Evolutionary conservation across 768 basidiomycete genomes (phyloP), one percentile per base, ranked within the genome.

Genomic region (Tulasnella calospora): DNA sequence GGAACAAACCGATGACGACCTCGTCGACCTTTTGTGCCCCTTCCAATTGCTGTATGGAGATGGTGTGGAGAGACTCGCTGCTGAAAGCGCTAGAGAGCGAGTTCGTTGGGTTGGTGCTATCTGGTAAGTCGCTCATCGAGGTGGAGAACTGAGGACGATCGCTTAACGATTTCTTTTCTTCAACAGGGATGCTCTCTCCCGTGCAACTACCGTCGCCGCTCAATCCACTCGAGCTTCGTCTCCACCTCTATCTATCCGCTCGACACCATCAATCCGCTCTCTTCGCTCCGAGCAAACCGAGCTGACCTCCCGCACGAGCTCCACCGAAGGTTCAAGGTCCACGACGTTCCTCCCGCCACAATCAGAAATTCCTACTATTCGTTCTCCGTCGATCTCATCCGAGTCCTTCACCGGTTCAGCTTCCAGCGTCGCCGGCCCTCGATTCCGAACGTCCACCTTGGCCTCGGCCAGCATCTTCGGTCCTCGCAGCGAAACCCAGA

Each of bases 11-110:
- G 79, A 84, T 71, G 80, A 82, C 80, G 81, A 79, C 2, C 83
- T 94, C 79, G 86, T 92, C 86, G 92, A 95, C 79, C 88, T 90
- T 78, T 83, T 97, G 5, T 94, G 94, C 78, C 95, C 95, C 0
- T 97, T 98, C 85, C 95, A 96, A 83, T 88, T 98, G 86, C 82
- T 95, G 46, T 98, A 98, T 83, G 88, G 89, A 15, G 96, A 98
- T 83, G 95, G 96, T 0, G 90, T 95, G 1, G 96, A 98, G 83
- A 85, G 96, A 10, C 83, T 98, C 35, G 95, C 92, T 7, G 92
- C 94, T n/a, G 95, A 96, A 82, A 95, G 93, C 80, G 88, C 95
- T 9, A 84, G 92, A 78, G 93, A 96, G 83, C 87, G 95, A 81
- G 92, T 94, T 74, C 90, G 92, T 83, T 98, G 96, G 96, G 94